Evolutionary conservation across 805 yeast genomes (phyloP), one percentile per base, ranked within the genome.

Genomic region (Lipomyces kockii): DNA sequence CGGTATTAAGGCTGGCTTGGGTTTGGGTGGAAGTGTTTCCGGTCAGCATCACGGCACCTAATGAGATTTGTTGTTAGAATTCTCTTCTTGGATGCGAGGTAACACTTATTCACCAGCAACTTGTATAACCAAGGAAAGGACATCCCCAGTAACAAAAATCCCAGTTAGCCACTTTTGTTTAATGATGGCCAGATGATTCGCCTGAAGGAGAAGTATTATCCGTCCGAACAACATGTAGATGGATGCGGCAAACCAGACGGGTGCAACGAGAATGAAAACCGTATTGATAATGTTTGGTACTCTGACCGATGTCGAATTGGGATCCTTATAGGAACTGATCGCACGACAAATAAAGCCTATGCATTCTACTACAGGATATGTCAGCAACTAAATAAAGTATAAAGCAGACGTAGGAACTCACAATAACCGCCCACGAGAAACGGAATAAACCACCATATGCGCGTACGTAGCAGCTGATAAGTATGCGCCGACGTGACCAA

Each of bases 131-230:
- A 74, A 71, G 14, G 74, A 70, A 22, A 72, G 11, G 22, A 75
- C 67, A 62, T 75, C 77, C n/a, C 75, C 74, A 12, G 61, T 27
- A 1, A 75, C 74, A 64, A 75, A 75, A 8, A 72, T 58, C 35
- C 58, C 62, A 6, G 76, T 71, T 17, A 72, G 53, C 65, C 65
- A 67, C 52, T 63, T 63, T 14, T 54, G n/a, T 20, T 64, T 68
- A 17, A 73, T 63, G 2, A 70, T 3, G 5, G 71, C 66, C 20
- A 39, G 32, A 17, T 62, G 46, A 12, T 56, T 70, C 27, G 65
- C 68, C 3, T 69, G 60, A 46, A 74, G 37, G 6, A 32, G 35
- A 4, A n/a, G 34, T 7, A 74, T 61, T 7, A 73, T 22, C 25
- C 70, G 65, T 5, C 72, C 75, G 25, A 72, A 66, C 11, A 57